A percentile compares a stretch with the other conserved stretches of the same genome.
These are phyloP conservation scores for Amaranthus tricolor DNA, from an alignment of 179 eudicot species.

Conservation along the genomic window DNA sequence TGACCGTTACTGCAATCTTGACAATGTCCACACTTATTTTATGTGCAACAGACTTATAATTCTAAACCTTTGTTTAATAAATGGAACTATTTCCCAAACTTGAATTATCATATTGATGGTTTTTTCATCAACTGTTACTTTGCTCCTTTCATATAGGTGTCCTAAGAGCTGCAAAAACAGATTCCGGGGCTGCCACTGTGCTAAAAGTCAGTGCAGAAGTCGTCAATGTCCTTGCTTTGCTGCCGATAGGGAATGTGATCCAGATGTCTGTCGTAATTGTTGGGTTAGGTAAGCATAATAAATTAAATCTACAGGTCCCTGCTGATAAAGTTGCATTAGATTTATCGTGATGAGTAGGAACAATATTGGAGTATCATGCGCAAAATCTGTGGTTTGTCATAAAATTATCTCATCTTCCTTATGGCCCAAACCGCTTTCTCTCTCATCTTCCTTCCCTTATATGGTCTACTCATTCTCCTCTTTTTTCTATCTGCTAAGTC, in stretches of 20 bases:
- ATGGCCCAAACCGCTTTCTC: no score
- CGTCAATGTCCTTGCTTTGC: conserved; percentile 99
- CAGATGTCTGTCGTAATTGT: conserved; percentile 98
- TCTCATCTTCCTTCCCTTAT: no score
- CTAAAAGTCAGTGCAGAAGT: conserved; percentile 97
- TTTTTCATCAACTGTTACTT: not conserved
- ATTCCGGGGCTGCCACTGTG: conserved; percentile 97
- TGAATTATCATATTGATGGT: not conserved
- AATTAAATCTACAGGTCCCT: not conserved
- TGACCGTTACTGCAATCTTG: no score
- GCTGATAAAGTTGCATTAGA: not conserved
- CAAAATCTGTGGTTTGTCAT: not conserved
- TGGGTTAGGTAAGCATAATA: conserved; percentile 75
- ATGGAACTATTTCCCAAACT: not conserved
- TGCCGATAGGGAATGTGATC: conserved; percentile 97
- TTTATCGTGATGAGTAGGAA: not conserved
- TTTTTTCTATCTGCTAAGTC: no score
- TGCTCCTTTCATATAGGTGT: conserved; percentile 47
- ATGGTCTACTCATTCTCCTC: no score
- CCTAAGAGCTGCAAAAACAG: conserved; percentile 91
- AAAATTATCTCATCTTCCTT: no score
- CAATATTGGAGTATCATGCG: not conserved
- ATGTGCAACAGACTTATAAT: not conserved
- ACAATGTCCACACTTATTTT: no score
- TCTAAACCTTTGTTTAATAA: not conserved